Percentiles rank a stretch among this genome's conserved stretches.
Evolutionary conservation across 2,329 filamentous ascomycete species (phyloP).

Genomic region (Neofusicoccum kwambonambiense): DNA sequence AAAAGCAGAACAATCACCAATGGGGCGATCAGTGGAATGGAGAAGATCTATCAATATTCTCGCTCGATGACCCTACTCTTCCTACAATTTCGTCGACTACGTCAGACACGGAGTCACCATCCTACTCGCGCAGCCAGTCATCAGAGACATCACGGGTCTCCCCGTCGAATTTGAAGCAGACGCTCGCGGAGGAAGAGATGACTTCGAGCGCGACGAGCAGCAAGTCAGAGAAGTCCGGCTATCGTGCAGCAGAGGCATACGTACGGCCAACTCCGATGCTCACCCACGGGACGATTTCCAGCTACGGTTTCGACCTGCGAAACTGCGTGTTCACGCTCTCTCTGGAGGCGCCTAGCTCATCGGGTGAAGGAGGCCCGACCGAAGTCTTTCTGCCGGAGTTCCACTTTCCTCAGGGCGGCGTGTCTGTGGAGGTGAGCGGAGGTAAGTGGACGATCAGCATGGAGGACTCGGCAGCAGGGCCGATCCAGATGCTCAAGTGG

Average conservation of each 20-base stretch:
- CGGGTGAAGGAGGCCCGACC: constrained; percentile 67
- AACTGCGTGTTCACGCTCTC: constrained; percentile 74
- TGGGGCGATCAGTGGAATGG: constrained; percentile 97
- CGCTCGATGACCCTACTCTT: constrained; percentile 71
- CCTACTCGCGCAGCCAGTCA: constrained; percentile 54
- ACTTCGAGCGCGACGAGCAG: constrained; percentile 25
- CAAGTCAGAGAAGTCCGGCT: constrained; percentile 59
- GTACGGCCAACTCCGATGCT: constrained; percentile 79
- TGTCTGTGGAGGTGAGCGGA: constrained; percentile 71
- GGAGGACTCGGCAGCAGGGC: constrained; percentile 67
- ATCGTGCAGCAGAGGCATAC: constrained; percentile 89
- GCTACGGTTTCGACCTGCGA: constrained; percentile 78
- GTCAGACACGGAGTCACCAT: constrained; percentile 47
- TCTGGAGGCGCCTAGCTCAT: constrained; percentile 60
- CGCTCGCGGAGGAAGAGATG: constrained; percentile 60
- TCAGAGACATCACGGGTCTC: constrained; percentile 57
- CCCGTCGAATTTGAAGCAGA: constrained; percentile 72
- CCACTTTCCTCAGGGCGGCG: constrained; percentile 76
- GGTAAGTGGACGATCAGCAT: constrained; percentile 86
- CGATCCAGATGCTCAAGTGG: constrained; percentile 79
- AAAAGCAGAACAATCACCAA: constrained; percentile 73
- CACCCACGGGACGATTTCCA: constrained; percentile 68
- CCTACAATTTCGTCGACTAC: constrained; percentile 34
- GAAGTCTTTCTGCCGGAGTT: constrained; percentile 85
- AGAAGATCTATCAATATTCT: constrained; percentile 90